Evolutionary conservation across 2,329 filamentous ascomycete genomes (phyloP).

Genomic region (Diatrype stigma): DNA sequence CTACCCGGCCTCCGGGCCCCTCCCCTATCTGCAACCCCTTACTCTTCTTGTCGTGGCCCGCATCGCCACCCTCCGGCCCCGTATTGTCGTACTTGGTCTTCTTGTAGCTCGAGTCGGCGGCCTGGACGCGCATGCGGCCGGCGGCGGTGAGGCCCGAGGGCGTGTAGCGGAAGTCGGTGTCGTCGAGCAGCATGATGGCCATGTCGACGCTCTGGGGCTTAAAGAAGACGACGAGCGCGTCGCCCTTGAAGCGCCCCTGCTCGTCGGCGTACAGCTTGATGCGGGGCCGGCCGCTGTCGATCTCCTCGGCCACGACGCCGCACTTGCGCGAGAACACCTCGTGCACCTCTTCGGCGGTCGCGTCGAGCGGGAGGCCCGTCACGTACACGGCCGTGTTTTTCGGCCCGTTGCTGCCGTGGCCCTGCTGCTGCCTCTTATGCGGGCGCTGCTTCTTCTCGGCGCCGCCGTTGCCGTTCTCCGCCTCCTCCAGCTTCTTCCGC

Average conservation of each 20-base stretch:
- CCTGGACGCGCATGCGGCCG: constrained; percentile 74
- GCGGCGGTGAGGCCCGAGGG: constrained; percentile 42
- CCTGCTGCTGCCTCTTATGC: constrained; percentile 42
- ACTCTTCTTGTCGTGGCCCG: constrained; percentile 15
- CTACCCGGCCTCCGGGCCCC: constrained; percentile 13
- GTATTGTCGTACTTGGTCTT: constrained; percentile 63
- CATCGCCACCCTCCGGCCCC: too few relatives aligned
- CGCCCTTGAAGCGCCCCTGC: constrained; percentile 83
- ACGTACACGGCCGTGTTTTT: constrained; percentile 91
- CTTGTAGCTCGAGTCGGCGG: constrained; percentile 89
- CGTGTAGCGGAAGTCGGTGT: constrained; percentile 71
- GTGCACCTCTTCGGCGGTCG: constrained; percentile 73
- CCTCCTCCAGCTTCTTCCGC: constrained; percentile 37
- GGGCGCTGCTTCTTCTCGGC: constrained; percentile 27
- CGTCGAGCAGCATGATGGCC: constrained; percentile 76
- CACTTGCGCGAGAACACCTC: constrained; percentile 79
- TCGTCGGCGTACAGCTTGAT: constrained; percentile 91
- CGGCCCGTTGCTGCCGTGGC: constrained; percentile 46
- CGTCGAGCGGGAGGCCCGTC: constrained; percentile 78
- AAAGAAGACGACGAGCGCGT: constrained; percentile 91
- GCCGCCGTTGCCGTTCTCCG: too few relatives aligned
- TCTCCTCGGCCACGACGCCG: constrained; percentile 90
- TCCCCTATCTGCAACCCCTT: constrained; percentile 15
- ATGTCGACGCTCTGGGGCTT: constrained; percentile 88
- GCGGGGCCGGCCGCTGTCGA: constrained; percentile 79